Evolutionary conservation across 169 alveolate species (phyloP), one percentile per base, ranked within the genome.

Genomic region (Plasmodium gonderi): DNA sequence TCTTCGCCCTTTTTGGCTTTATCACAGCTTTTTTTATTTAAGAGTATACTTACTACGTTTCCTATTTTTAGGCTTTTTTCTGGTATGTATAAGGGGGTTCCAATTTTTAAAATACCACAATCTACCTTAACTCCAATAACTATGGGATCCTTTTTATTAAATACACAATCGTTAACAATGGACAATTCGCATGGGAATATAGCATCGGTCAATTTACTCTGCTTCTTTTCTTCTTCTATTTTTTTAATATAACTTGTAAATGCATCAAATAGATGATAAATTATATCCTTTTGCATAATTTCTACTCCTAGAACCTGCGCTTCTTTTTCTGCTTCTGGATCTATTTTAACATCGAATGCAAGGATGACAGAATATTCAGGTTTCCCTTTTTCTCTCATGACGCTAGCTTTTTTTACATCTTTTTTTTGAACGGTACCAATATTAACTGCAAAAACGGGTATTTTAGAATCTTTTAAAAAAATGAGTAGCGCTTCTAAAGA

Each of bases 381-480:
- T 60, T 95, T 94, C 26, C 98, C 98, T 94, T 98, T 98, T 91
- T 98, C 99, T 69, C 96, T 94, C 98, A 96, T 97, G 87, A 97
- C 97, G 93, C 96, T 97, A 5, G 99, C 99, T 95, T 98, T 98
- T 92, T 98, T 97, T 9, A 99, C 99, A 94, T 99, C 99, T 95
- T 98, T 98, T 96, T 98, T 98, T 95, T 98, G 98, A 17, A 99
- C 99, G n/a, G 99, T 98, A 20, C 99, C 99, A 14, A 99, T 98
- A 91, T 98, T 99, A 36, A 99, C 99, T 44, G 98, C 97, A 64
- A 98, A 98, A n/a, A 99, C 99, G 12, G 99, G 99, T 49, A 98
- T 98, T 89, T 98, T 98, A 38, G 97, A 95, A 33, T 97, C 97
- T 76, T 98, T 97, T 69, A 99, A 96, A 97, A 98, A 99, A 26